These are phyloP conservation scores for Diaporthe nobilis DNA, from an alignment of 2,329 filamentous ascomycete genomes.

Conservation along the genomic window DNA sequence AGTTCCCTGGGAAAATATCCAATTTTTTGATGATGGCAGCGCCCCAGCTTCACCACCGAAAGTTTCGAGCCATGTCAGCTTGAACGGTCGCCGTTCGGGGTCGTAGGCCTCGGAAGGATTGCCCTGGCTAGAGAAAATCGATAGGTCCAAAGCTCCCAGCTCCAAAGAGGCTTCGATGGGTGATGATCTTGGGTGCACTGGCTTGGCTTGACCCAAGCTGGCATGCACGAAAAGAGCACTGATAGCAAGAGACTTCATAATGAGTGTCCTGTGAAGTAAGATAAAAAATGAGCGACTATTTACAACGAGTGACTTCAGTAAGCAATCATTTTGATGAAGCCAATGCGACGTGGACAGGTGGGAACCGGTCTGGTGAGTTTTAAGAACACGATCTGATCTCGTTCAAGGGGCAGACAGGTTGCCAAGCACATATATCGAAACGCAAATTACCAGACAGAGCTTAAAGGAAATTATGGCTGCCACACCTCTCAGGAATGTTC, in stretches of 20 bases:
- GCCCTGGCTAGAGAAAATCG: neutral
- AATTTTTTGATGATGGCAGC: neutral
- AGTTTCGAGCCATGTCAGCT: constrained; percentile 17
- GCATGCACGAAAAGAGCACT: neutral
- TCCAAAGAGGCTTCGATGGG: constrained; percentile 3
- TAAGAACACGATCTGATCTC: neutral
- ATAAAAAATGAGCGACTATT: neutral
- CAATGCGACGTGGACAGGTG: neutral
- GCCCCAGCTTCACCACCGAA: neutral
- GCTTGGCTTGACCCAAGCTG: neutral
- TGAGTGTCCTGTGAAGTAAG: neutral
- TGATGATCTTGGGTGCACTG: neutral
- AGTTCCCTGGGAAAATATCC: constrained; percentile 3
- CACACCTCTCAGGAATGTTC: neutral
- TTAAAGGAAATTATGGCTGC: constrained; percentile 1
- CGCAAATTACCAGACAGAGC: constrained; percentile 4
- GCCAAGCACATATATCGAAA: neutral
- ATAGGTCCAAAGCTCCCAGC: neutral
- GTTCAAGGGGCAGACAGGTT: neutral
- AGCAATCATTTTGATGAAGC: neutral
- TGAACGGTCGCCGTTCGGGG: neutral
- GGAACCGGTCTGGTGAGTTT: neutral
- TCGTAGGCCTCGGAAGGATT: neutral
- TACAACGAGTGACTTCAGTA: neutral
- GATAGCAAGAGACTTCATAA: constrained; percentile 11